Percentiles rank a stretch among this genome's conserved stretches.
phyloP scores from a whole-genome alignment of 2,329 filamentous ascomycete genomes.

The Ophiostoma himal-ulmi region DNA sequence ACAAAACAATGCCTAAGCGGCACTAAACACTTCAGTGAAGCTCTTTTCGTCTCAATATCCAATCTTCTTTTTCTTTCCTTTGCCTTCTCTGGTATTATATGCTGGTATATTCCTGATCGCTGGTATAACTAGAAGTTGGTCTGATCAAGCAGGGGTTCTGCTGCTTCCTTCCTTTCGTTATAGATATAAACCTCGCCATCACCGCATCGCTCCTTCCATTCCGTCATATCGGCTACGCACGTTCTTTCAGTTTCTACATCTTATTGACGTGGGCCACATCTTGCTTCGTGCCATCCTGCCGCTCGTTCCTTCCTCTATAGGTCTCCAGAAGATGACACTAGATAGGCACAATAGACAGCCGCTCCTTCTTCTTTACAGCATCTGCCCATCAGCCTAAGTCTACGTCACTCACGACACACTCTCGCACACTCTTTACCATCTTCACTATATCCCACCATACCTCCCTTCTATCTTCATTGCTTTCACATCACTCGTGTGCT shows the following conservation, averaged over 20 bases:
- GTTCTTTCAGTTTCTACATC: background rate
- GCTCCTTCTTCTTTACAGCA: slow-evolving; percentile 16
- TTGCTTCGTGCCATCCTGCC: background rate
- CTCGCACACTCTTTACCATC: background rate
- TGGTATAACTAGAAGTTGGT: background rate
- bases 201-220: background rate
- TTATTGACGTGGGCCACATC: background rate
- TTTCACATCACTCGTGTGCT: background rate
- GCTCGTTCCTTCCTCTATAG: background rate
- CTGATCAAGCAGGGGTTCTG: background rate
- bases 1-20: background rate
- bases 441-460: background rate
- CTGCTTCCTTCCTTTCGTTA: background rate
- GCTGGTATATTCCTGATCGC: background rate
- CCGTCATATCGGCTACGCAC: background rate
- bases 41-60: background rate
- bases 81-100: background rate
- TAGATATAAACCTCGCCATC: background rate
- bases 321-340: background rate
- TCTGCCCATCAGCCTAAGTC: background rate
- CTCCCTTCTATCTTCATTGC: background rate
- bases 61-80: background rate
- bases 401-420: background rate
- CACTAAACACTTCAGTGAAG: background rate
- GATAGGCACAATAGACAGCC: background rate